Percentiles rank a stretch among this genome's conserved stretches.
Conservation (phyloP, 768 basidiomycete genomes). For the Leccinum sublutescens region DNA sequence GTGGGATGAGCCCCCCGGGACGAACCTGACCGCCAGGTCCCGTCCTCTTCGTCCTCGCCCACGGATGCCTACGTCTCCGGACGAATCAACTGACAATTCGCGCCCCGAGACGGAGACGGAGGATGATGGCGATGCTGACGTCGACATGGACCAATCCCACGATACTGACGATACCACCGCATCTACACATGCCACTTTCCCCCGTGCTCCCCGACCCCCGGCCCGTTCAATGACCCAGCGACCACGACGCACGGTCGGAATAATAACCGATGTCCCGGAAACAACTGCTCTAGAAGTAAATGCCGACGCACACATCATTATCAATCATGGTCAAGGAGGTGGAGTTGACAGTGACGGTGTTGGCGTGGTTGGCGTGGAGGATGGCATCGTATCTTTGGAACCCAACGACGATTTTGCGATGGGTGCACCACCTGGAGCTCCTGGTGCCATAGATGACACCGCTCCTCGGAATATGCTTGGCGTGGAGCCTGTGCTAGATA, state of each 20-base stretch:
- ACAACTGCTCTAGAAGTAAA: conserved; percentile 39
- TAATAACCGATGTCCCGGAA: conserved; percentile 40
- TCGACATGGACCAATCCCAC: conserved; percentile 47
- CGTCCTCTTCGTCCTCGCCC: conserved; percentile 33
- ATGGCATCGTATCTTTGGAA: conserved; percentile 73
- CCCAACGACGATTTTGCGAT: conserved; percentile 87
- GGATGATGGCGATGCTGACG: conserved; percentile 61
- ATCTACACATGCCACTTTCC: conserved; percentile 31
- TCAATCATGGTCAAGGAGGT: conserved; percentile 43
- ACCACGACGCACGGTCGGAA: conserved; percentile 46
- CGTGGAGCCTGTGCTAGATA: conserved; percentile 27
- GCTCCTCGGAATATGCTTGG: conserved; percentile 28
- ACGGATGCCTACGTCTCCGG: conserved; percentile 38
- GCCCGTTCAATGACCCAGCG: conserved; percentile 35
- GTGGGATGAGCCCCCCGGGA: conserved; percentile 46
- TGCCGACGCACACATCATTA: conserved; percentile 51
- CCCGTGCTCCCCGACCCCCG: conserved; percentile 27
- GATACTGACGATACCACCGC: conserved; percentile 33
- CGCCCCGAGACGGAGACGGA: conserved; percentile 77
- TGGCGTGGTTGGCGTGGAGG: conserved; percentile 54
- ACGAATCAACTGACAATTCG: conserved; percentile 48
- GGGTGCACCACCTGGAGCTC: conserved; percentile 90
- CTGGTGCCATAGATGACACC: conserved; percentile 63
- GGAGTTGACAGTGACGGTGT: conserved; percentile 44
- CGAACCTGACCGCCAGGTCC: conserved; percentile 26